A percentile compares a stretch with the other conserved stretches of the same genome.
phyloP scores from a whole-genome alignment of 2,329 filamentous ascomycete species.

The Epichloe amarillans region DNA sequence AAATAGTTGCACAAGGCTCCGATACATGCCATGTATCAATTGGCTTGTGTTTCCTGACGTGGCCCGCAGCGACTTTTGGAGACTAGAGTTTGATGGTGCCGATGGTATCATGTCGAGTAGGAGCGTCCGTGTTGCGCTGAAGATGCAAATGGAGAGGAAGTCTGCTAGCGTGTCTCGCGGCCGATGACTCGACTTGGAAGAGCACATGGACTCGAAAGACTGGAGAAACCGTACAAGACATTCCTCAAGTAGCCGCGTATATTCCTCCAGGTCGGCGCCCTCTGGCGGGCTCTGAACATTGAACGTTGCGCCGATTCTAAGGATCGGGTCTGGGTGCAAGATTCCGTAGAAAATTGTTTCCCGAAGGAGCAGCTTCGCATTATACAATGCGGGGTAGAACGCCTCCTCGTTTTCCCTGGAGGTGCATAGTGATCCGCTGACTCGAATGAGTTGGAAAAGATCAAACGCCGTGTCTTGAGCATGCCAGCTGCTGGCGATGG shows the following conservation, averaged over 20 bases:
- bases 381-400: constrained; percentile 36
- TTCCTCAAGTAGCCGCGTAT: constrained; percentile 34
- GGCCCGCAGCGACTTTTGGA: not conserved
- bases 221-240: constrained; percentile 39
- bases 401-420: constrained; percentile 34
- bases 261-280: constrained; percentile 33
- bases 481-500: constrained; percentile 39
- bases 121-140: constrained; percentile 40
- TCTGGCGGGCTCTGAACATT: constrained; percentile 18
- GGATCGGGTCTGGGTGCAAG: constrained; percentile 32
- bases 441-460: constrained; percentile 37
- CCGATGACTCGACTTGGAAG: constrained; percentile 25
- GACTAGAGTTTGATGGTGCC: not conserved
- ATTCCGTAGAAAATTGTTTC: constrained; percentile 42
- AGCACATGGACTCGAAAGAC: constrained; percentile 29
- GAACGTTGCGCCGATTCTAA: constrained; percentile 20
- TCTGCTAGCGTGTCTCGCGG: constrained; percentile 35
- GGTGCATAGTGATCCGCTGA: constrained; percentile 35
- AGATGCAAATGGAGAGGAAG: constrained; percentile 44
- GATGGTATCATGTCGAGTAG: constrained; percentile 29
- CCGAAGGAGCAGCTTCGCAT: constrained; percentile 40
- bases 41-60: not conserved
- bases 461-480: constrained; percentile 33
- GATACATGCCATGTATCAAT: constrained; percentile 6
- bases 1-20: constrained; percentile 33